These are phyloP conservation scores for Penicillium verrucosum DNA, from an alignment of 2,329 filamentous ascomycete species.

Conservation along the genomic window DNA sequence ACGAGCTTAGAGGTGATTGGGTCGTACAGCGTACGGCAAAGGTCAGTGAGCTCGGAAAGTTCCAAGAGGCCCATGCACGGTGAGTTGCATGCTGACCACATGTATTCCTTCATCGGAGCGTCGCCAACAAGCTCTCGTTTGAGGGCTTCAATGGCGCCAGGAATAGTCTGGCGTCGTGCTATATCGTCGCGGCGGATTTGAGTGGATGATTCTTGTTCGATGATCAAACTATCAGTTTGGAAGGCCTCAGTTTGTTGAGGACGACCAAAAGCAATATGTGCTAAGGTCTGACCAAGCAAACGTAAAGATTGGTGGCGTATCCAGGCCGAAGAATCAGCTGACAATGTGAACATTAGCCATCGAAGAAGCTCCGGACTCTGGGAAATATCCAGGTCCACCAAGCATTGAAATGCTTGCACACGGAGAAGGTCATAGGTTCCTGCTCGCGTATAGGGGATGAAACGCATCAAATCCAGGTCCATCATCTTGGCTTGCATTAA, in stretches of 20 bases:
- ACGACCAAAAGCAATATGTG: constrained; percentile 58
- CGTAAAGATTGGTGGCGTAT: constrained; percentile 53
- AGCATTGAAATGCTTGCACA: constrained; percentile 56
- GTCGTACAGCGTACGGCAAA: constrained; percentile 57
- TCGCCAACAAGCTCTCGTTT: constrained; percentile 53
- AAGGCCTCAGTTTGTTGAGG: constrained; percentile 31
- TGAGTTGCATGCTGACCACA: constrained; percentile 58
- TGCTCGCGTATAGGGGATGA: constrained; percentile 59
- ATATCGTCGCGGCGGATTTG: constrained; percentile 53
- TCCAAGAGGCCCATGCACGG: constrained; percentile 51
- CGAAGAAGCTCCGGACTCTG: constrained; percentile 51
- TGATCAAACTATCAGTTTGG: constrained; percentile 48
- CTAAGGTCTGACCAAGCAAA: constrained; percentile 55
- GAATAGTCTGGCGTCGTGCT: constrained; percentile 55
- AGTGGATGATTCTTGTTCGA: constrained; percentile 55
- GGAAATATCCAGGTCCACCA: constrained; percentile 56
- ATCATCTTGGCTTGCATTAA: constrained; percentile 54
- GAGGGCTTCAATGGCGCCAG: constrained; percentile 56
- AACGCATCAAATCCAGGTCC: constrained; percentile 53
- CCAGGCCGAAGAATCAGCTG: constrained; percentile 56
- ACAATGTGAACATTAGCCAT: constrained; percentile 57
- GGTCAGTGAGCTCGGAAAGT: constrained; percentile 55
- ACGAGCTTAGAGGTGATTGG: constrained; percentile 50
- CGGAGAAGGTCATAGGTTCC: constrained; percentile 61
- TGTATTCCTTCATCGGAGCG: constrained; percentile 48